These are phyloP conservation scores for Fraxinus cuspidata DNA, from an alignment of 257 asterid genomes.

Conservation along the genomic window DNA sequence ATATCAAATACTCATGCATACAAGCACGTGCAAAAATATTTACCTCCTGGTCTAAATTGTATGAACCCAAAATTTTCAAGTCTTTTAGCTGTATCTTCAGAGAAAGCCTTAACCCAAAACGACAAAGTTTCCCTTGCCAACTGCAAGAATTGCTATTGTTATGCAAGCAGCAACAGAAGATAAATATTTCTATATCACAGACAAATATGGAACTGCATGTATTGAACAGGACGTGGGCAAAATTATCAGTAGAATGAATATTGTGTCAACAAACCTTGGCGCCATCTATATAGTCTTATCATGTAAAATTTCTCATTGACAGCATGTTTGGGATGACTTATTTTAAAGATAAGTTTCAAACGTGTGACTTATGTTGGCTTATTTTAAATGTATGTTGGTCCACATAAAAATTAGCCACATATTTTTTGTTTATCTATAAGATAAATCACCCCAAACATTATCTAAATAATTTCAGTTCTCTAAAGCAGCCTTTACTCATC, in stretches of 20 bases:
- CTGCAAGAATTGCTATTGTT: slow-evolving; percentile 43
- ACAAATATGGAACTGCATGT: background rate
- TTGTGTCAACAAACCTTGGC: background rate
- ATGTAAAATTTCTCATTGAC: background rate
- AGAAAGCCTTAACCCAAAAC: slow-evolving; percentile 96
- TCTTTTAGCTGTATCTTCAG: slow-evolving; percentile 99
- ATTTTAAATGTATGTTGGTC: no score
- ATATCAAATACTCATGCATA: slow-evolving; percentile 15
- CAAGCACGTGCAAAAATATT: slow-evolving; percentile 14
- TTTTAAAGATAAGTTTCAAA: no score
- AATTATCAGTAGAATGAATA: background rate
- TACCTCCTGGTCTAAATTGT: slow-evolving; percentile 98
- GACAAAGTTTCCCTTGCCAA: slow-evolving; percentile 92
- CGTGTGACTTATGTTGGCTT: no score
- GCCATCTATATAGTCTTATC: no score
- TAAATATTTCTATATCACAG: background rate
- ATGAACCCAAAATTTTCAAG: slow-evolving; percentile 97
- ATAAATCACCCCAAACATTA: no score
- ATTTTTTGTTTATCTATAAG: no score
- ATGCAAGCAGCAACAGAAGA: background rate
- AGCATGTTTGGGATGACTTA: no score
- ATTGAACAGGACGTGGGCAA: background rate
- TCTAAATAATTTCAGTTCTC: background rate
- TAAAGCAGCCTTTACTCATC: background rate
- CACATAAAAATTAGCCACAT: no score